Evolutionary conservation across 2,329 filamentous ascomycete genomes (phyloP), one percentile per base, ranked within the genome.

Genomic region (Aspergillus proliferans): DNA sequence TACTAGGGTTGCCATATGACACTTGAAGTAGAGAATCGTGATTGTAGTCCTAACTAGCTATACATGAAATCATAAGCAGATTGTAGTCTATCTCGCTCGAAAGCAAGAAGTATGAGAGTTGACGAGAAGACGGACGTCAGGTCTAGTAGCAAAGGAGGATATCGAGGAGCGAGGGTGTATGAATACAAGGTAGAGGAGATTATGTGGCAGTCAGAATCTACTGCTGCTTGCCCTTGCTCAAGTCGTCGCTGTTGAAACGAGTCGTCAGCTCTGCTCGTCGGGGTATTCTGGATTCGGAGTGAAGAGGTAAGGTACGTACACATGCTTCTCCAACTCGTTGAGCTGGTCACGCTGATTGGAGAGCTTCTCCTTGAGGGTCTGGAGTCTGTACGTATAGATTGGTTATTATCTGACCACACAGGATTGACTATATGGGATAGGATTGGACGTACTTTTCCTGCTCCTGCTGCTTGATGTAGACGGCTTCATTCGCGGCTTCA

Each of bases 381-480:
- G 61, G 55, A 96, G 85, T 66, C 79, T 81, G 52, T 3, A 46
- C 4, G 33, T 38, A 36, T 6, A n/a, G 21, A 22, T 42, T 14
- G 4, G 10, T 45, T 2, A 33, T 36, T 34, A 45, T n/a, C 43
- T 9, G 26, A 19, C 9, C 15, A 7, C 21, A 12, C n/a, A 33
- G 19, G 7, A 18, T 8, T 6, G 3, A 40, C 10, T 40, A 19
- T 19, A 21, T 12, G 3, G 18, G 18, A 40, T 8, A 12, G 15
- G n/a, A 14, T 5, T n/a, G 28, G 12, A 63, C 67, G 46, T 65
- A 76, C 88, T 95, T 96, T 76, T 91, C 84, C 75, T 84, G 83
- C 81, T 97, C 93, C 68, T 90, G 87, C 76, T 87, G 77, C 64
- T 83, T 83, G 74, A 98, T 90, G 74, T 87, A 88, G 61, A 82